Evolutionary conservation across 345 rosid genomes (phyloP), one percentile per base, ranked within the genome.

Genomic region (Schrenkiella parvula): DNA sequence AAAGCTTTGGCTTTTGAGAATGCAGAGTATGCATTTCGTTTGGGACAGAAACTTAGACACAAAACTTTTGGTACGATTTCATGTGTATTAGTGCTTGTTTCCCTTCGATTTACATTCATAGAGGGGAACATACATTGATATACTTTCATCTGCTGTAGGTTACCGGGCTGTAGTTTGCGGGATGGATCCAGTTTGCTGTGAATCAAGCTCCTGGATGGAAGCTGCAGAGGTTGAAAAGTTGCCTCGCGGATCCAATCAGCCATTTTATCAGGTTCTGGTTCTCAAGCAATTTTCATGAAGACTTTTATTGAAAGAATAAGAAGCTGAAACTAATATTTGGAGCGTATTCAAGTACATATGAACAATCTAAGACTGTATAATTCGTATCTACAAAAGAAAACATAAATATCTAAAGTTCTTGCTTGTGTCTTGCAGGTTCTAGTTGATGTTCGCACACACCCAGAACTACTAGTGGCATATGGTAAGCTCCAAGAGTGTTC

Each of bases 111-210:
- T 62, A 44, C 41, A 35, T 76, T 64, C 58, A 62, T 25, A 6
- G 8, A 17, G 0, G 6, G 15, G 4, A 43, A 21, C 21, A 31
- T 41, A 12, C 10, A 18, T 56, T 29, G 55, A 22, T 17, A 17
- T n/a, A 13, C 46, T 26, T 41, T 19, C 19, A 0, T 37, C 0
- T 52, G 43, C 25, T 34, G 43, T 70, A 93, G 98, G 97, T 66
- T 93, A 93, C 78, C 87, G 79, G 17, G 97, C 87, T 43, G 93
- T 93, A 44, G 80, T 93, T 71, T 91, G 97, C 55, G 98, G 98
- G 56, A 91, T 91, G 97, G 96, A 93, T 84, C 98, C 97, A 6
- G 79, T 87, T 42, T 93, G 97, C 82, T 86, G 91, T 70, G 97
- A 93, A 70, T 84, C 97, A 48, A 88, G 73, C 72, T 80, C 96